Base-by-base conservation (phyloP, 2,329 filamentous ascomycete species). In the Camptophora hylomeconis region DNA sequence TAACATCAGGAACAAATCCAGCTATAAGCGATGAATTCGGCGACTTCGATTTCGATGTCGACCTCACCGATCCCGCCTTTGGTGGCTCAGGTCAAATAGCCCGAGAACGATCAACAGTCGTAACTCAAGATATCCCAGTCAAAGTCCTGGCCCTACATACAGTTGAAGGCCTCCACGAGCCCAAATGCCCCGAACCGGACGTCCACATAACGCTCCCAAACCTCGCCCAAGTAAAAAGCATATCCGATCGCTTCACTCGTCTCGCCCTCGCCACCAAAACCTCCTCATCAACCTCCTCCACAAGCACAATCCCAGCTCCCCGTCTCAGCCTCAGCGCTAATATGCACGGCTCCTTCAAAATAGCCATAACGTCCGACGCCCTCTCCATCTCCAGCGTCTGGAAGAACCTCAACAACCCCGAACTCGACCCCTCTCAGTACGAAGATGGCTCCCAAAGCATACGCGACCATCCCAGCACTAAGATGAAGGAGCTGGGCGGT, bases 121-220 rank as follows among this genome's bases (percentile, higher is more conserved):
- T 98, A 47, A 93, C 84, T 1, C 89, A 98, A 50, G 84, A 95
- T 54, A 80, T 98, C 20, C 89, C 89, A n/a, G 79, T 95, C 23
- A 77, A 86, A 11, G 84, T 98, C 2, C 69, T 98, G 7, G 75
- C 81, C 33, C 75, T 81, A 2, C 72, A 79, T 29, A 78, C 73
- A 0, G 83, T 95, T n/a, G 80, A 89, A 47, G 80, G 75, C n/a
- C 75, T 95, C 38, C 83, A 92, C 59, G 87, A 98, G 58, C 89
- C 89, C 9, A 75, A 76, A 36, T 83, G 86, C 35, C 76, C 82
- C 35, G 84, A 93, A 45, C 83, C 87, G 20, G 89, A 95, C 47
- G 86, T 94, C 3, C 80, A 95, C 56, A 92, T 98, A 48, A 75
- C 84, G 30, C 67, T 98, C 3, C 89, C 89, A 0, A 77, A 82